Conservation (phyloP, 495 filamentous ascomycete genomes). For the Penicillium herquei region DNA sequence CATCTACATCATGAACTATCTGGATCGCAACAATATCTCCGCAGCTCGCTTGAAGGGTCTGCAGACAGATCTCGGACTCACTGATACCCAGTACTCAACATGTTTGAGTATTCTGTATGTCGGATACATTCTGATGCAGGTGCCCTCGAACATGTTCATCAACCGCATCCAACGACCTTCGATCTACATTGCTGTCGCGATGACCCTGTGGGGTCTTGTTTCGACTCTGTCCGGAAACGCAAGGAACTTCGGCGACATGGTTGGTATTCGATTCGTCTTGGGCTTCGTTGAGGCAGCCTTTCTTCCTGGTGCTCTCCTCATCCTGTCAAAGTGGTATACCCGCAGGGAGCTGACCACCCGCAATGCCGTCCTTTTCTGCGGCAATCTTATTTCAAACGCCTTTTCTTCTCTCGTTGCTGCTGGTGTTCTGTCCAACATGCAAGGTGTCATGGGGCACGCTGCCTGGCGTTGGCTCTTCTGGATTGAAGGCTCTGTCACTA, state of each 20-base stretch:
- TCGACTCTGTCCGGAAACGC: slow-evolving; percentile 57
- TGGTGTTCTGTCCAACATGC: slow-evolving; percentile 43
- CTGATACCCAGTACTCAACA: slow-evolving; percentile 53
- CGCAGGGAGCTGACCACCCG: slow-evolving; percentile 41
- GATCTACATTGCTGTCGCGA: slow-evolving; percentile 60
- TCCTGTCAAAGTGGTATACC: slow-evolving; percentile 49
- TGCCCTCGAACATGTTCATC: slow-evolving; percentile 42
- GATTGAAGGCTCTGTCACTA: slow-evolving; percentile 34
- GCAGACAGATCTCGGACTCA: slow-evolving; percentile 46
- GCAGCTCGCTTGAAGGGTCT: slow-evolving; percentile 51
- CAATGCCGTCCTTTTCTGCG: slow-evolving; percentile 45
- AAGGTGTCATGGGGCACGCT: slow-evolving; percentile 40
- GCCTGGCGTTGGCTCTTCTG: slow-evolving; percentile 70
- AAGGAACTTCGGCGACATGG: slow-evolving; percentile 54
- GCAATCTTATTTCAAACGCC: slow-evolving; percentile 54
- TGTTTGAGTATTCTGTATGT: slow-evolving; percentile 67
- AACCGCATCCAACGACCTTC: slow-evolving; percentile 50
- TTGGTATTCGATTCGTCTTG: slow-evolving; percentile 64
- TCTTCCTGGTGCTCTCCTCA: slow-evolving; percentile 43
- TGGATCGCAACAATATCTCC: slow-evolving; percentile 55
- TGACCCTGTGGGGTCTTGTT: slow-evolving; percentile 66
- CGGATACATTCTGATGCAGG: slow-evolving; percentile 42
- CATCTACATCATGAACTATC: slow-evolving; percentile 40
- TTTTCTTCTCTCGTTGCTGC: slow-evolving; percentile 62
- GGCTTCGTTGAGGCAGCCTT: slow-evolving; percentile 57